Base-by-base conservation (phyloP, 1,284 basidiomycete genomes). In the Pascua sp. region DNA sequence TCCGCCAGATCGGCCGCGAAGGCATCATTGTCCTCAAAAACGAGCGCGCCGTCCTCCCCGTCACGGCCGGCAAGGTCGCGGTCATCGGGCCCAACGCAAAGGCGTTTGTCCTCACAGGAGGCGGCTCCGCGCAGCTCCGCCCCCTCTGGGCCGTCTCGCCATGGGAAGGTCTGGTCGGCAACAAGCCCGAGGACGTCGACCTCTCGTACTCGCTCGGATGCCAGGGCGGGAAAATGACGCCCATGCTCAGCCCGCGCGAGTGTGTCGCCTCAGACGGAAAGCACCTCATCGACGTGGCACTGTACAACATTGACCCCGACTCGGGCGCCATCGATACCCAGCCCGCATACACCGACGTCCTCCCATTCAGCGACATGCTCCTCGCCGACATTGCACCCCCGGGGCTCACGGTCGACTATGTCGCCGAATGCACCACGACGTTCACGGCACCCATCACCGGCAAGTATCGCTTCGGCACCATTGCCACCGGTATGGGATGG, bases 51-150 rank as follows among this genome's bases (percentile, higher is more conserved):
- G 55, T 66, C 4, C 64, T 72, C 3, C 70, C 70, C 11, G 40
- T 72, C 45, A 55, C 55, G 17, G 42, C 39, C 73, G 46, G 0
- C 72, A 17, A 64, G 49, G 79, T 84, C 56, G 82, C 82, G 9
- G 80, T 85, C 52, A 83, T 85, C 55, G 84, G 84, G 0, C 81
- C 82, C 17, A 84, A 85, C 67, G 83, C 83, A 18, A 83, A 83
- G 62, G 68, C 76, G 24, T 75, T 79, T 0, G 78, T 81, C 59
- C 78, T 80, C 36, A 81, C 81, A 13, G 84, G 83, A 32, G 84
- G 84, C 39, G 84, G 84, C 8, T 81, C 80, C 36, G 83, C 83
- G 10, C 68, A 75, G 5, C 75, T 85, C 18, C 67, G 77, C 41
- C 71, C 81, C 8, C 77, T 78, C 9, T 84, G 81, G 67, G 75